Evolutionary conservation across 2,329 filamentous ascomycete species (phyloP).

Genomic region (Mycocentrospora acerina): DNA sequence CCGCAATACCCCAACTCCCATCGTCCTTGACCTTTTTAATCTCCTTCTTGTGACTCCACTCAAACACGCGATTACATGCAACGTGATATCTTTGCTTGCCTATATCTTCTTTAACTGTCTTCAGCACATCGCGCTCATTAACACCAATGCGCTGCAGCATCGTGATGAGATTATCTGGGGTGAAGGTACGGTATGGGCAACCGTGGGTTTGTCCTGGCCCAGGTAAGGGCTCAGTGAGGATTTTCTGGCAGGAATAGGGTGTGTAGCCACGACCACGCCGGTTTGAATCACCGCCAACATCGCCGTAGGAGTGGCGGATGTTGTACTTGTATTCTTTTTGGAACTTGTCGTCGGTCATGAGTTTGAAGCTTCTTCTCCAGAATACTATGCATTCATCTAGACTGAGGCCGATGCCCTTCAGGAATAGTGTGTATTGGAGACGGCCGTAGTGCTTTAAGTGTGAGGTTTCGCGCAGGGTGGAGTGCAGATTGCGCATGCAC

Average conservation of each 20-base stretch:
- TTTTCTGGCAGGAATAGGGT: slow-evolving; percentile 92
- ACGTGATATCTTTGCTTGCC: slow-evolving; percentile 88
- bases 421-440: slow-evolving; percentile 91
- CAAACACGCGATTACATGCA: slow-evolving; percentile 95
- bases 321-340: slow-evolving; percentile 99
- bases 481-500: slow-evolving; percentile 92
- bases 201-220: slow-evolving; percentile 87
- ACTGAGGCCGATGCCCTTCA: slow-evolving; percentile 90
- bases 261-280: slow-evolving; percentile 84
- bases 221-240: slow-evolving; percentile 84
- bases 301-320: slow-evolving; percentile 89
- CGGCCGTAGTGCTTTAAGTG: slow-evolving; percentile 93
- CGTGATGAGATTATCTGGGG: slow-evolving; percentile 76
- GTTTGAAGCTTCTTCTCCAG: slow-evolving; percentile 84
- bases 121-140: slow-evolving; percentile 72
- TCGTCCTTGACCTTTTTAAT: slow-evolving; percentile 55
- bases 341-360: slow-evolving; percentile 89
- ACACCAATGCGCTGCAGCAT: slow-evolving; percentile 80
- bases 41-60: slow-evolving; percentile 71
- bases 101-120: slow-evolving; percentile 84
- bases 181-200: slow-evolving; percentile 95
- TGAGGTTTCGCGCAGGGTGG: slow-evolving; percentile 78
- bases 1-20: slow-evolving; percentile 56
- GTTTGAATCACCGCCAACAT: slow-evolving; percentile 90
- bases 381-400: slow-evolving; percentile 91